Base-by-base conservation (phyloP, 306 rosid genomes). In the Parietaria judaica region DNA sequence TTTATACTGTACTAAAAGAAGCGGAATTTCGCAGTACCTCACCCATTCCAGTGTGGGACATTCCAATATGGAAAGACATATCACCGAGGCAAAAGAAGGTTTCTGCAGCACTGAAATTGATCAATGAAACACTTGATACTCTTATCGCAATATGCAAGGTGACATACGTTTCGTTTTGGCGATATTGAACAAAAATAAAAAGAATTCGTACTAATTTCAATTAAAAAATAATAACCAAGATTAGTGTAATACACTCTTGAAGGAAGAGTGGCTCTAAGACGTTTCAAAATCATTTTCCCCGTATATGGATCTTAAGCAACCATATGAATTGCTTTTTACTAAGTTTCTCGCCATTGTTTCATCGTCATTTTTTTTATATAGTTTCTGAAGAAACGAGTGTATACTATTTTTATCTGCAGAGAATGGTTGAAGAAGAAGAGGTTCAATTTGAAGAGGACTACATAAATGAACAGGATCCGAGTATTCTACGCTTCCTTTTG, bases 371-470 rank as follows among this genome's bases (percentile, higher is more conserved):
- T 1, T 11, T 31, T 34, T 4, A 13, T 4, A 1, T 50, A 9
- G 15, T 63, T 4, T 15, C 10, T 23, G 6, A 4, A 43, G 64
- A 34, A 54, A 51, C 54, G 23, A 60, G 52, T 59, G 69, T 23
- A 61, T 54, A 45, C 73, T 55, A 37, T 45, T 55, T 73, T 45
- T 51, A 59, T 78, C 69, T 79, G 66, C 94, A 92, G 99, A 88
- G 87, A 79, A 79, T 92, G 94, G 96, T 88, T 58, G 99, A 92
- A 10, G 96, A 88, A 77, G 99, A 92, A 76, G 99, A 92, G 76
- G 75, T 92, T 46, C 96, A 86, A 84, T 92, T 92, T 82, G 86
- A 82, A 14, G 99, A 92, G 73, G 99, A 88, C 74, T 92, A 92
- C 76, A 73, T 92, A 79, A 92, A 92, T 69, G 99, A 92, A 70